A percentile compares a stretch with the other conserved stretches of the same genome.
phyloP scores from a whole-genome alignment of 371 early-diverging fungal genomes.

The Rhizomucor miehei region DNA sequence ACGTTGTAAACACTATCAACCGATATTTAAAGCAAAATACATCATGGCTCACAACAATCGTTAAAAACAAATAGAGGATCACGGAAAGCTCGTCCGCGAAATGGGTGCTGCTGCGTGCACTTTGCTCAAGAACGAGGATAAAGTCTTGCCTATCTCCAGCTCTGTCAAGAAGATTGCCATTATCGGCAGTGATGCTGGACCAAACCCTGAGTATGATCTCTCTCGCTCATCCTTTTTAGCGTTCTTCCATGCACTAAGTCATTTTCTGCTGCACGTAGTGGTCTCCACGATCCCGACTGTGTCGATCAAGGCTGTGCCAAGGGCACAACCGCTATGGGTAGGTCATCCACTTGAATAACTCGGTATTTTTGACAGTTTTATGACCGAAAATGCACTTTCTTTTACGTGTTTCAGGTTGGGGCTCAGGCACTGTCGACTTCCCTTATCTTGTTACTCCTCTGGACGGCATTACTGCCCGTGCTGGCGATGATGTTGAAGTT shows the following conservation, averaged over 20 bases:
- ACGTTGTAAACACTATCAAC: no score
- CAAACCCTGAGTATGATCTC: slow-evolving; percentile 16
- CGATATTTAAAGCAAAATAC: no score
- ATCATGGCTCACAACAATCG: no score
- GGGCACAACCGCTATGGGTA: slow-evolving; percentile 55
- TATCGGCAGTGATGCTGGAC: slow-evolving; percentile 50
- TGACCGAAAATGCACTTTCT: slow-evolving; percentile 36
- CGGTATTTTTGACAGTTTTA: slow-evolving; percentile 1
- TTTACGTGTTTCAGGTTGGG: slow-evolving; percentile 52
- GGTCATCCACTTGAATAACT: slow-evolving; percentile 36
- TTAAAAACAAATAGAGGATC: slow-evolving; percentile 13
- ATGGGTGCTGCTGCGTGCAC: slow-evolving; percentile 52
- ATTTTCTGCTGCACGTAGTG: background rate
- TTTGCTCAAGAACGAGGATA: slow-evolving; percentile 45
- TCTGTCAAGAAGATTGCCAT: slow-evolving; percentile 34
- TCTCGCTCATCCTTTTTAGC: no score
- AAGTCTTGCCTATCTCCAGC: slow-evolving; percentile 31
- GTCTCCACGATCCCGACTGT: slow-evolving; percentile 7
- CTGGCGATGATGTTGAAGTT: slow-evolving; percentile 26
- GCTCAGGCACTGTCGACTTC: slow-evolving; percentile 56
- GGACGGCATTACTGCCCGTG: slow-evolving; percentile 39
- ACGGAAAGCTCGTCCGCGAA: slow-evolving; percentile 29
- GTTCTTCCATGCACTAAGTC: background rate
- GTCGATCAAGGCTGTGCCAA: slow-evolving; percentile 21
- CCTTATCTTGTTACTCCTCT: slow-evolving; percentile 50